phyloP scores from a whole-genome alignment of 306 rosid genomes.

The Argentina anserina region DNA sequence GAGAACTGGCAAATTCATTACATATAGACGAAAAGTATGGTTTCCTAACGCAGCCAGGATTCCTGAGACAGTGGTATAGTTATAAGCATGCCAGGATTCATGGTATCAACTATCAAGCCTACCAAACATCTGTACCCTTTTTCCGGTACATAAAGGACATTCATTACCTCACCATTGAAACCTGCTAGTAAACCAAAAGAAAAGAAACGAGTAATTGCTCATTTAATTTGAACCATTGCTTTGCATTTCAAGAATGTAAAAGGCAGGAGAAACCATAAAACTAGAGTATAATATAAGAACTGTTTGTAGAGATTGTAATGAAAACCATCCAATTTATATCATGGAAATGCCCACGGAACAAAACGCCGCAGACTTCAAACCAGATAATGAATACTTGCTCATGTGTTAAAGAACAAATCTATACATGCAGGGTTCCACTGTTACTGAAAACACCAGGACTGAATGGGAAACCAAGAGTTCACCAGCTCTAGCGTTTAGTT shows the following conservation, averaged over 20 bases:
- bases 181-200: background rate
- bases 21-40: background rate
- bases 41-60: background rate
- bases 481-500: conserved; percentile 36
- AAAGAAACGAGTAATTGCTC: background rate
- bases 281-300: background rate
- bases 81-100: background rate
- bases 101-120: background rate
- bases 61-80: background rate
- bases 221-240: background rate
- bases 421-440: conserved; percentile 41
- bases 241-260: conserved; percentile 1
- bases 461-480: conserved; percentile 5
- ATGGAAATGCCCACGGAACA: conserved; percentile 18
- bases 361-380: conserved; percentile 33
- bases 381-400: conserved; percentile 48
- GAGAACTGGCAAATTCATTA: too few relatives aligned
- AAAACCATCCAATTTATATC: conserved; percentile 6
- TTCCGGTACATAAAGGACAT: too few relatives aligned
- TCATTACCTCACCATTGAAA: background rate
- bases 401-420: conserved; percentile 47
- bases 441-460: conserved; percentile 11
- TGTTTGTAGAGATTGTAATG: conserved; percentile 12
- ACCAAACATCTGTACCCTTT: background rate
- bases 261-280: conserved; percentile 12